Conservation (phyloP, 805 yeast species). For the Wickerhamomyces queroliae region DNA sequence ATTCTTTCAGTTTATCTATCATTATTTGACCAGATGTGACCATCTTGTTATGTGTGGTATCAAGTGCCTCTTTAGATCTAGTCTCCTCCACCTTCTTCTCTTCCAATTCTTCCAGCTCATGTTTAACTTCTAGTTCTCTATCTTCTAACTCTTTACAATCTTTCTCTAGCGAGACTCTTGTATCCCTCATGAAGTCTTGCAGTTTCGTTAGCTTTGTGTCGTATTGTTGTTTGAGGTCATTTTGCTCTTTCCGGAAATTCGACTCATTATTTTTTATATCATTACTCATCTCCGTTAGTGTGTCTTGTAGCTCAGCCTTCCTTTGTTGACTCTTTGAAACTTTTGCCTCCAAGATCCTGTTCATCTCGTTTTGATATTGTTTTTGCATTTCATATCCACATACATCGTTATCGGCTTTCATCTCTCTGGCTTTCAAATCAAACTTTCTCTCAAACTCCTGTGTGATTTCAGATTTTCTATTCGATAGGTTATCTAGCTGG, state of each 20-base stretch:
- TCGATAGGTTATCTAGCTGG: constrained; percentile 23
- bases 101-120: background rate
- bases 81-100: constrained; percentile 5
- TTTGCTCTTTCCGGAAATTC: constrained; percentile 10
- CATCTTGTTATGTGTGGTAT: constrained; percentile 13
- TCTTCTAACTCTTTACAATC: constrained; percentile 3
- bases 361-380: constrained; percentile 31
- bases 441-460: constrained; percentile 19
- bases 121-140: background rate
- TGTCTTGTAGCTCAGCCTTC: constrained; percentile 20
- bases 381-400: constrained; percentile 29
- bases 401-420: constrained; percentile 30
- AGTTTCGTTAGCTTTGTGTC: constrained; percentile 20
- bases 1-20: constrained; percentile 6
- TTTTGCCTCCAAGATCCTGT: constrained; percentile 29
- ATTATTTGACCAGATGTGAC: no score
- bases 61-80: constrained; percentile 9
- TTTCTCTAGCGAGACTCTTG: constrained; percentile 4
- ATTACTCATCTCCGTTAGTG: constrained; percentile 26
- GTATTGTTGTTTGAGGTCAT: constrained; percentile 17
- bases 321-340: constrained; percentile 25
- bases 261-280: constrained; percentile 19
- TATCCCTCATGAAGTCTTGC: constrained; percentile 19
- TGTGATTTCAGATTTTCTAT: constrained; percentile 21
- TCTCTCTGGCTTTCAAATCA: constrained; percentile 26